Evolutionary conservation across 768 basidiomycete genomes (phyloP), one percentile per base, ranked within the genome.

Genomic region (Termitomyces sp.): DNA sequence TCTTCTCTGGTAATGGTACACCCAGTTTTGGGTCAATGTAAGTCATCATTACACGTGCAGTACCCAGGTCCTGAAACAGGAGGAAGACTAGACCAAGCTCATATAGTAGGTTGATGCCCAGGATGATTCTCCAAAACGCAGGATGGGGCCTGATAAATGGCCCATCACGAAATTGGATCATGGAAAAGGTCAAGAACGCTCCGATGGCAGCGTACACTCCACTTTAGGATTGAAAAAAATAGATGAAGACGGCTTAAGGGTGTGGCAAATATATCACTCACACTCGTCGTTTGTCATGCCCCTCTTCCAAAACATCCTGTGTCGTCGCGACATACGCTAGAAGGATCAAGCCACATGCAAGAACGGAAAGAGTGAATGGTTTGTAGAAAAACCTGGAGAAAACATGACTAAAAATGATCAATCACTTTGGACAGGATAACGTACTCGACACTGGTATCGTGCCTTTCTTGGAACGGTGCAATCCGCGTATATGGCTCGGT

Each of bases 71-170:
- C 74, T 94, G 91, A 73, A 94, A 94, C 55, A 94, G 81, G 36
- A 95, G 71, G 73, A 94, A 95, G 49, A 94, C 92, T 42, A 95
- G 77, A 12, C 82, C 86, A 45, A 95, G 78, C 70, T 92, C 91
- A 70, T 95, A 95, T 33, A 94, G 78, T 16, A 95, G 74, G 74
- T 95, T 95, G 63, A 91, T 75, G 28, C 91, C 92, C 32, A 94
- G 79, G 5, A 92, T 81, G 42, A 86, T 76, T 55, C 93, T 81
- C 92, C 92, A 94, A 73, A 92, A 91, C 18, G 87, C 89, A 62
- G 92, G 92, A 72, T 95, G 92, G 0, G 92, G 92, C 40, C 92
- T 86, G 69, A 94, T 81, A 73, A 91, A 95, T 35, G 92, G 92
- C 0, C 92, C 92, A 71, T 95, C 92, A 61, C 92, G 88, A 69